Base-by-base conservation (phyloP, 345 rosid genomes). In the Sonneratia alba region DNA sequence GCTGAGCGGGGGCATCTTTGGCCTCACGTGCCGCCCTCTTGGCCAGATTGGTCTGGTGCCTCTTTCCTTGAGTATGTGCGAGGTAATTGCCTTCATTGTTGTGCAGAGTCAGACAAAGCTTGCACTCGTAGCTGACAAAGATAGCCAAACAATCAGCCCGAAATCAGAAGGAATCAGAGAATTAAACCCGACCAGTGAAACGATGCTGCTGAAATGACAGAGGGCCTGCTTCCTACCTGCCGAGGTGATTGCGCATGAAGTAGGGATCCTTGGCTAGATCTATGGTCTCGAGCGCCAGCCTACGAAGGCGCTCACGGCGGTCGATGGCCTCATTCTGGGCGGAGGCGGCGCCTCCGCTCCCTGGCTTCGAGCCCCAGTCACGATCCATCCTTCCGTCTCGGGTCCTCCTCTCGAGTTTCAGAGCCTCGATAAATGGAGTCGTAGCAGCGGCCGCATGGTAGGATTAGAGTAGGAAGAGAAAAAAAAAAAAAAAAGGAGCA, bases 1-100 rank as follows among this genome's bases (percentile, higher is more conserved):
- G 97, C 78, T 88, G 93, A 56, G 96, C 86, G 0, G 98, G 96
- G 45, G 96, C 81, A 1, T 96, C 99, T 75, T 87, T 88, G 0
- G 99, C 98, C 86, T 95, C 99, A 2, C 99, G 92, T 4, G 98
- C 94, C 61, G 98, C 99, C 83, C 99, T 74, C 89, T 92, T 92
- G 21, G 97, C 97, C 84, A 95, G 85, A 73, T 95, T 95, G 66
- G 99, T 95, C 78, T 66, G 68, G 22, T 66, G 68, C 68, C 99
- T 88, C 83, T 95, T 92, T 80, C 97, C 99, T 72, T 92, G 97
- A 18, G 97, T 92, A 77, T 92, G 96, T 1, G 97, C 99, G 90
- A 95, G 81, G 80, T 92, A 95, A 82, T 68, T 68, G 24, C 99
- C 99, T 85, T 96, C 99, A 70, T 96, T 96, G 89, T 92, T 92